Base-by-base conservation (phyloP, 192 early-diverging fungal species). In the Coemansia sp. region DNA sequence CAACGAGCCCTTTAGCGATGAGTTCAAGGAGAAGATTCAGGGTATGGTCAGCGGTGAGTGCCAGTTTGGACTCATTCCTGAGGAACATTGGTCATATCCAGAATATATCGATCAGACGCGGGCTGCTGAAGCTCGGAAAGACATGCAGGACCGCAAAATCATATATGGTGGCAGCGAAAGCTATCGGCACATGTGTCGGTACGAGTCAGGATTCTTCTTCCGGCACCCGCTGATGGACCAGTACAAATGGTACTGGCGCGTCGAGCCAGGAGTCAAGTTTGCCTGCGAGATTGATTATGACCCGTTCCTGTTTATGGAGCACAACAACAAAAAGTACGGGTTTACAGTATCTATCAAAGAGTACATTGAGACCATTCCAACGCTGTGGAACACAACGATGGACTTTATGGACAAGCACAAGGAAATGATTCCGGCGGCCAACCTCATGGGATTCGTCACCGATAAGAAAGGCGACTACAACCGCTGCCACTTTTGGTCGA, bases 231-330 rank as follows among this genome's bases (percentile, higher is more conserved):
- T 94, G 4, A 75, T 88, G 54, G 67, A 82, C 19, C 58, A 87
- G 61, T 90, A 83, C 65, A 88, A 92, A 21, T 94, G 84, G 65
- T 94, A 91, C 80, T 94, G 92, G 92, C 82, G 92, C 22, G 84
- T 94, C 4, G 93, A 94, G 66, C 93, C 93, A 1, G 84, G 82
- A 22, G 93, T 93, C 10, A 67, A 88, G 25, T 94, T 91, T 68
- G 78, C 52, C 32, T 94, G 93, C 77, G 88, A 93, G 51, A 77
- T 94, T n/a, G 78, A 85, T 58, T 86, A 92, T 73, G 93, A 94
- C 62, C 89, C 89, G 14, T 94, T 94, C 71, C 17, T 81, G 53
- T 85, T 82, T 62, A 93, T 94, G 89, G 70, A 87, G 58, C 74
- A 87, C 47, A 85, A 89, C 50, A 84, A 87, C 53, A 84, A 85